Percentiles rank a stretch among this genome's conserved stretches.
Evolutionary conservation across 805 yeast species (phyloP).

Genomic region (Dipodascus geniculatus): DNA sequence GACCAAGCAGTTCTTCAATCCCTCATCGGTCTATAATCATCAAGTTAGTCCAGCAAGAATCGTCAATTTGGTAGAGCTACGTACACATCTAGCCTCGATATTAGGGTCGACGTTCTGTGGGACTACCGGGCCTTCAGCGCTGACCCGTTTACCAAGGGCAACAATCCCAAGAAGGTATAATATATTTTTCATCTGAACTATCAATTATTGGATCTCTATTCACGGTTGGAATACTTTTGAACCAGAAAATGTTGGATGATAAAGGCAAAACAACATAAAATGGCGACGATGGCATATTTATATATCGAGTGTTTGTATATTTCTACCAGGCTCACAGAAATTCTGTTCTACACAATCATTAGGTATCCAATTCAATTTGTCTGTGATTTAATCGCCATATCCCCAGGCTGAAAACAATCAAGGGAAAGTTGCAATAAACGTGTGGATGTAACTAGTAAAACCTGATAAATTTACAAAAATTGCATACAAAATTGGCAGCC

Average conservation of each 20-base stretch:
- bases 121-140: neutral
- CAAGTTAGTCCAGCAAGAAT: too few species aligned
- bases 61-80: too few species aligned
- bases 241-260: neutral
- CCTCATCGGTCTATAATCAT: neutral
- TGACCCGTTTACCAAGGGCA: neutral
- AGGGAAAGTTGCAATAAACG: neutral
- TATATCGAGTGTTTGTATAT: neutral
- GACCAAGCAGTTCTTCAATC: neutral
- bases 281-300: neutral
- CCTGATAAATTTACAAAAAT: too few species aligned
- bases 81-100: neutral
- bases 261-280: too few species aligned
- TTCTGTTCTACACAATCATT: neutral
- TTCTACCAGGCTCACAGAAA: neutral
- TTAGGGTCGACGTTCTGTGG: neutral
- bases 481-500: too few species aligned
- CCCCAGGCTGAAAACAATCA: neutral
- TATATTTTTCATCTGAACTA: neutral
- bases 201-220: neutral
- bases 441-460: too few species aligned
- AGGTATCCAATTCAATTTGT: neutral
- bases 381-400: neutral
- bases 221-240: too few species aligned
- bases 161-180: neutral